A percentile compares a stretch with the other conserved stretches of the same genome.
Conservation (phyloP, 2,329 filamentous ascomycete genomes). For the Fusarium succisae region DNA sequence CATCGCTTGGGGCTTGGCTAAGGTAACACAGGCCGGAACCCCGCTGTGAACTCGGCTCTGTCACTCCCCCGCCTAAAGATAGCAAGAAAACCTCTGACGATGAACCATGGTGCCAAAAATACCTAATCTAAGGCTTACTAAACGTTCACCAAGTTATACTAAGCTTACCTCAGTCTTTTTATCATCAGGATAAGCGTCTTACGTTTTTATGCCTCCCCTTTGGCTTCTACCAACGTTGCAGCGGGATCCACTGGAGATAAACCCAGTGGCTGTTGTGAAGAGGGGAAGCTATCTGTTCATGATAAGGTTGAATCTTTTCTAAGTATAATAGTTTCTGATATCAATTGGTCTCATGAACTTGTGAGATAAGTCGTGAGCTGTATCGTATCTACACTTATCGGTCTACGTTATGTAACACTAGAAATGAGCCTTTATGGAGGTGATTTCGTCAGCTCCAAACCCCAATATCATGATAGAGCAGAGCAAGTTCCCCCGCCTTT, state of each 20-base stretch:
- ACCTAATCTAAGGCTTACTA: background rate
- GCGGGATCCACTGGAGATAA: constrained; percentile 14
- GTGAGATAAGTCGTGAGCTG: background rate
- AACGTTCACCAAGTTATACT: background rate
- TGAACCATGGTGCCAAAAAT: background rate
- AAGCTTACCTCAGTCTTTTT: background rate
- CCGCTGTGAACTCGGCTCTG: constrained; percentile 28
- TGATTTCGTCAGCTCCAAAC: background rate
- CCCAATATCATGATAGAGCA: background rate
- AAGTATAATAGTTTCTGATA: background rate
- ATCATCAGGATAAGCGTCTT: background rate
- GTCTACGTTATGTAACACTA: background rate
- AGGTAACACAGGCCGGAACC: constrained; percentile 4
- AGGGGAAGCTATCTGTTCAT: constrained; percentile 15
- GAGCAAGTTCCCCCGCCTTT: constrained; percentile 7
- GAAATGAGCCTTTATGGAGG: background rate
- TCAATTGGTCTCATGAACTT: background rate
- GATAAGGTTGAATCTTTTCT: background rate
- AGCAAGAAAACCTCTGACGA: background rate
- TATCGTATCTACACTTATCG: background rate
- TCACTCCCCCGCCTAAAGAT: background rate
- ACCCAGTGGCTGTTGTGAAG: background rate
- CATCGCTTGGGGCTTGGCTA: constrained; percentile 22
- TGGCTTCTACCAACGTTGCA: background rate
- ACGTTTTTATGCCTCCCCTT: background rate